Percentiles rank a stretch among this genome's conserved stretches.
phyloP scores from a whole-genome alignment of 2,329 filamentous ascomycete species.

The Metarhizium sp. region DNA sequence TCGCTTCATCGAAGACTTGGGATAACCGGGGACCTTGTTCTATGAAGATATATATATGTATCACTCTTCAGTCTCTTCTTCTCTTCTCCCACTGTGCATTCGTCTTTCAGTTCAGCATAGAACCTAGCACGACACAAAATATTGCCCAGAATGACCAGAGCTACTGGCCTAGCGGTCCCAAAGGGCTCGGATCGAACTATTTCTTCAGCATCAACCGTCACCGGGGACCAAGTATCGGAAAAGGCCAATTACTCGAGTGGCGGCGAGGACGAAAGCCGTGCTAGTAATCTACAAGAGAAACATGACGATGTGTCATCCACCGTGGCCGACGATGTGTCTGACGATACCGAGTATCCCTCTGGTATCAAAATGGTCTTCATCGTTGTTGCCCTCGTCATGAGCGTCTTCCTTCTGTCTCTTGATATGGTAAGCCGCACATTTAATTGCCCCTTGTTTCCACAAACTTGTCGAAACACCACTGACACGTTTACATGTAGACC shows the following conservation, averaged over 20 bases:
- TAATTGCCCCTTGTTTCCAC: conserved; percentile 47
- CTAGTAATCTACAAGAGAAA: neutral
- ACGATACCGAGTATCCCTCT: conserved; percentile 27
- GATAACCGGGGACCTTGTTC: neutral
- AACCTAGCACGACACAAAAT: neutral
- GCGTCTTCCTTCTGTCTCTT: conserved; percentile 8
- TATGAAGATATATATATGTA: neutral
- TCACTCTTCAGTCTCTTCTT: no score
- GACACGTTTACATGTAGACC: conserved; percentile 35
- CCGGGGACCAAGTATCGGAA: conserved; percentile 18
- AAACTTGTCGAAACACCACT: neutral
- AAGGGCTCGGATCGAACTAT: conserved; percentile 12
- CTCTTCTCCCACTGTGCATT: no score
- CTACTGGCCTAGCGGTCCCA: conserved; percentile 14
- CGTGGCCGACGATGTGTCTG: conserved; percentile 8
- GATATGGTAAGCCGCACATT: conserved; percentile 25
- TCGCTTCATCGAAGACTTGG: neutral
- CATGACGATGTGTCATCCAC: conserved; percentile 3
- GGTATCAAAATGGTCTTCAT: conserved; percentile 32
- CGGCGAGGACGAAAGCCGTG: conserved; percentile 7
- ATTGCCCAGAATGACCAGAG: neutral
- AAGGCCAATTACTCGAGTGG: conserved; percentile 14
- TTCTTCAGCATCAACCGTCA: conserved; percentile 20
- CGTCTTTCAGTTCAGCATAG: neutral
- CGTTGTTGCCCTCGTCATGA: conserved; percentile 35